These are phyloP conservation scores for Croton laevigatus DNA, from an alignment of 441 rosid genomes.

Conservation along the genomic window DNA sequence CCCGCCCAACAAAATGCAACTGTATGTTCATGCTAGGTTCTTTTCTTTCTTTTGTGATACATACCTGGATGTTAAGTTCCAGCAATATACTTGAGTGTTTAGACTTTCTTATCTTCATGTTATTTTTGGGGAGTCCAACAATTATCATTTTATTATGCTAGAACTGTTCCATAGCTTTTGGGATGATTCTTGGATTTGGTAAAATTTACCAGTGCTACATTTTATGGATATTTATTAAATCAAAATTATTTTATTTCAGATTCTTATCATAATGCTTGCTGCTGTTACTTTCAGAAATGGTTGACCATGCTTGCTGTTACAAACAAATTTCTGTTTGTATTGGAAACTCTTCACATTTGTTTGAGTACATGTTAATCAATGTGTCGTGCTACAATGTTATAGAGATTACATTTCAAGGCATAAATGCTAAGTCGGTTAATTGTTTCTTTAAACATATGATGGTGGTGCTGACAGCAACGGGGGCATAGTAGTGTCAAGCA, in stretches of 20 bases:
- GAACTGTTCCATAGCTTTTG: not conserved
- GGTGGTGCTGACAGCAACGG: not conserved
- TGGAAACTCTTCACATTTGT: not conserved
- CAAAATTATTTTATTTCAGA: not conserved
- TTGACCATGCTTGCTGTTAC: not conserved
- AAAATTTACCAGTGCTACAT: not conserved
- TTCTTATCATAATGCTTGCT: not conserved
- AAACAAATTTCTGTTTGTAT: no score
- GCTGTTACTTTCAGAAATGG: not conserved
- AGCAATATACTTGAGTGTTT: not conserved
- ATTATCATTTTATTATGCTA: not conserved
- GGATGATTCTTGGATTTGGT: not conserved
- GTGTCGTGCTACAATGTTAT: not conserved
- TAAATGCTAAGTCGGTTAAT: not conserved
- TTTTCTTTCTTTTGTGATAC: not conserved
- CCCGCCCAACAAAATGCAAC: slow-evolving; percentile 99
- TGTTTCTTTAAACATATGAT: not conserved
- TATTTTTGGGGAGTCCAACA: no score
- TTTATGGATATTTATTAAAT: not conserved
- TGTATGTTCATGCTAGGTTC: slow-evolving; percentile 50
- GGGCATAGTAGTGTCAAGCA: not conserved
- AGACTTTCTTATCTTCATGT: not conserved
- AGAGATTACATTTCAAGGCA: not conserved
- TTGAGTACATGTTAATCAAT: not conserved
- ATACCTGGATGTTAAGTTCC: not conserved